These are phyloP conservation scores for Lactifluus hygrophoroides DNA, from an alignment of 768 basidiomycete genomes.

Conservation along the genomic window DNA sequence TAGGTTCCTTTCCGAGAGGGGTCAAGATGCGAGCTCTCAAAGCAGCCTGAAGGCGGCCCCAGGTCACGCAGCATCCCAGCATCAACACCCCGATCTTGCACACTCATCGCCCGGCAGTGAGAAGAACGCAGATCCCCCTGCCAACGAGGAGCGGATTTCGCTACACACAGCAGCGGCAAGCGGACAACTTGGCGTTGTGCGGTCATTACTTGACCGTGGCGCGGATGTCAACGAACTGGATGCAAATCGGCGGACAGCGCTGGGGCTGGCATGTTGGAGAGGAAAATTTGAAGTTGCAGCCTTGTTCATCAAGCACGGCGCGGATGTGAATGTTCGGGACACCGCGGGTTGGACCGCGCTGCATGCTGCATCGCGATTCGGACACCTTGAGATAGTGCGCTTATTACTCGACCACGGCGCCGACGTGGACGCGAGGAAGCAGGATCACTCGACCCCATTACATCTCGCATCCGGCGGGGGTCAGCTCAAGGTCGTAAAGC, in stretches of 20 bases:
- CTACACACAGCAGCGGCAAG: neutral
- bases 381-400: neutral
- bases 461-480: neutral
- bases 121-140: neutral
- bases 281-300: neutral
- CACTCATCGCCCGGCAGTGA: too few species aligned
- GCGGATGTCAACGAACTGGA: neutral
- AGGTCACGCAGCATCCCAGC: neutral
- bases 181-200: neutral
- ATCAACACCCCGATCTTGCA: neutral
- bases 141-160: neutral
- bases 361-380: neutral
- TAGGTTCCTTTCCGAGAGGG: neutral
- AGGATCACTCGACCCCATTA: neutral
- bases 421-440: neutral
- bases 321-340: neutral
- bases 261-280: neutral
- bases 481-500: neutral
- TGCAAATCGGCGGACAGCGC: neutral
- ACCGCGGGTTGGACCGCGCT: neutral
- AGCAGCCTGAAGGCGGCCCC: neutral
- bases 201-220: too few species aligned
- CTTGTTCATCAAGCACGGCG: neutral
- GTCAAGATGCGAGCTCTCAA: too few species aligned
- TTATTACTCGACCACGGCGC: neutral